Conservation (phyloP, 1,139 yeast genomes). For the Sugiyamaella paludigena region DNA sequence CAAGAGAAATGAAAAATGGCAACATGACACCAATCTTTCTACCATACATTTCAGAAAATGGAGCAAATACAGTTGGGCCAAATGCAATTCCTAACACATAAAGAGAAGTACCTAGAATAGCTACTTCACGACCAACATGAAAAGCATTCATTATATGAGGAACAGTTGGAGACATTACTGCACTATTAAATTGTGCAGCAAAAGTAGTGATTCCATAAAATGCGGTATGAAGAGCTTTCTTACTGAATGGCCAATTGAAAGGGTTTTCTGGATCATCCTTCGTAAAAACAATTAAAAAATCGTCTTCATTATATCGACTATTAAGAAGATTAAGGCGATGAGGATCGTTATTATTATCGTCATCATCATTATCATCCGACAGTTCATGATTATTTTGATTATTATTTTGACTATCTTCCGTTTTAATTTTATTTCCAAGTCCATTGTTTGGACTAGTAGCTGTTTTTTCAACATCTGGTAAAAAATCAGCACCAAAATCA, state of each 20-base stretch:
- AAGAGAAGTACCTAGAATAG: constrained; percentile 60
- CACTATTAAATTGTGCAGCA: constrained; percentile 46
- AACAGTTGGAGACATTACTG: constrained; percentile 45
- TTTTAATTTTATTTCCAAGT: not conserved
- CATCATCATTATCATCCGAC: not conserved
- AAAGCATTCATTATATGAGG: constrained; percentile 48
- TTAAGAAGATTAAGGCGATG: too few relatives aligned
- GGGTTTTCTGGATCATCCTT: constrained; percentile 32
- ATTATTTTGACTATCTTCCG: not conserved
- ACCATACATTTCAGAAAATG: constrained; percentile 75
- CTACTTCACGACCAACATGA: constrained; percentile 56
- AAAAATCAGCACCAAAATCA: constrained; percentile 1
- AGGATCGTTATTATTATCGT: not conserved
- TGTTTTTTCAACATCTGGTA: constrained; percentile 5
- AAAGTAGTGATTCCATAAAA: constrained; percentile 44
- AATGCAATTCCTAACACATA: constrained; percentile 73
- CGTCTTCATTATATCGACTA: constrained; percentile 5
- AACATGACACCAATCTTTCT: constrained; percentile 65
- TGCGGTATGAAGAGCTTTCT: constrained; percentile 42
- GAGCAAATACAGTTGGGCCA: constrained; percentile 79
- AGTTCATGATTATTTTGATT: not conserved
- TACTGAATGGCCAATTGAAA: constrained; percentile 39
- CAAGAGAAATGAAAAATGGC: constrained; percentile 56
- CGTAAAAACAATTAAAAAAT: constrained; percentile 19
- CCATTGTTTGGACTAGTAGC: not conserved